Percentiles rank a stretch among this genome's conserved stretches.
These are phyloP conservation scores for Leptographium lundbergii DNA, from an alignment of 2,329 filamentous ascomycete species.

Conservation along the genomic window DNA sequence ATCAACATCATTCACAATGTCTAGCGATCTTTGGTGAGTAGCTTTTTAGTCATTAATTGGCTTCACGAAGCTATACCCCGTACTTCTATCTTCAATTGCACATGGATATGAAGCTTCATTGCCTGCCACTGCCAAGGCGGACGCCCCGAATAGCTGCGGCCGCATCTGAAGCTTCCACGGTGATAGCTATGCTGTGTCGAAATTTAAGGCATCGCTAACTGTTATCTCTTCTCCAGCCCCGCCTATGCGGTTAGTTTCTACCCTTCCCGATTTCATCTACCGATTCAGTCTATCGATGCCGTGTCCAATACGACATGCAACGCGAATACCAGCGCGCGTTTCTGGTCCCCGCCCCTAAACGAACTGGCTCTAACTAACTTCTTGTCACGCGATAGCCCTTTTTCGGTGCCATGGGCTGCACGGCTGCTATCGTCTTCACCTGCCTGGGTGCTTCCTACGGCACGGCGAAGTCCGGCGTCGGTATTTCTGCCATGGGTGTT, in stretches of 20 bases:
- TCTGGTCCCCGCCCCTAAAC: not conserved
- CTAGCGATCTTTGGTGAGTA: conserved; percentile 12
- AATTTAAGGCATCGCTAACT: conserved; percentile 4
- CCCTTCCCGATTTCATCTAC: conserved; percentile 8
- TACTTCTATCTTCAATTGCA: not conserved
- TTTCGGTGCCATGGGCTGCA: conserved; percentile 97
- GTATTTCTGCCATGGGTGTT: conserved; percentile 97
- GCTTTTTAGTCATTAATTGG: not conserved
- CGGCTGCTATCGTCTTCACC: conserved; percentile 41
- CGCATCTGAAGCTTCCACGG: not conserved
- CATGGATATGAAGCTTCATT: not conserved
- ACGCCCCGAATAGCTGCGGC: not conserved
- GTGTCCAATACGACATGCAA: not conserved
- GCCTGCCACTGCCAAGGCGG: not conserved
- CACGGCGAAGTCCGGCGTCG: conserved; percentile 97
- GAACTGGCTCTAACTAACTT: not conserved
- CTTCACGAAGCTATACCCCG: not conserved
- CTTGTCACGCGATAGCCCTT: conserved; percentile 47
- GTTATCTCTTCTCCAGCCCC: conserved; percentile 47
- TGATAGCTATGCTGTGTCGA: not conserved
- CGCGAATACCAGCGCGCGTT: not conserved
- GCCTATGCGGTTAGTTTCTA: conserved; percentile 88
- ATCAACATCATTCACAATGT: conserved; percentile 9
- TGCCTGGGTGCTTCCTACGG: conserved; percentile 77
- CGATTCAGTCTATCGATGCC: not conserved